Conservation (phyloP, 768 basidiomycete species). For the Naematelia aurantialba region DNA sequence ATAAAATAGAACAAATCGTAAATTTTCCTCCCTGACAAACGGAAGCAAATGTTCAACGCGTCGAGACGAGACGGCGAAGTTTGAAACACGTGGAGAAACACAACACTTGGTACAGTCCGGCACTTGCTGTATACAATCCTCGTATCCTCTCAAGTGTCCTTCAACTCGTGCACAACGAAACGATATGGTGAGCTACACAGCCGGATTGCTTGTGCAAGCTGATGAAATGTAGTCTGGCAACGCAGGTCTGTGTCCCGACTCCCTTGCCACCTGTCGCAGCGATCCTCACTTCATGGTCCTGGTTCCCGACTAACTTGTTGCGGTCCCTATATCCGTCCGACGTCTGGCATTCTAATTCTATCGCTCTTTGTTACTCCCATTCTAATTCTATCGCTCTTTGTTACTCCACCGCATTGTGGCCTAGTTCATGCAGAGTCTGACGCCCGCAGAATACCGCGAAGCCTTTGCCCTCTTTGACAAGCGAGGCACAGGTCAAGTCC, state of each 20-base stretch:
- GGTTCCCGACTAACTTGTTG: no score
- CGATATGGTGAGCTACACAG: background rate
- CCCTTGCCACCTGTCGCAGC: background rate
- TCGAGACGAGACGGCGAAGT: background rate
- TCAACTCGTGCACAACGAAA: background rate
- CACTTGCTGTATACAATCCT: no score
- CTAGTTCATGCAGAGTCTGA: no score
- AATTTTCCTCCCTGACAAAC: background rate
- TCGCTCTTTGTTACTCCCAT: background rate
- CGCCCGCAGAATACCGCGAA: constrained; percentile 91
- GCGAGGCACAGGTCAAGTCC: constrained; percentile 84
- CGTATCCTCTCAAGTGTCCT: background rate
- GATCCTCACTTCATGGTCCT: no score
- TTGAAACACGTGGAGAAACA: background rate
- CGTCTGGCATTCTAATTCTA: no score
- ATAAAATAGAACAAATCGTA: background rate
- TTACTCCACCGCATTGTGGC: no score
- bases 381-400: no score
- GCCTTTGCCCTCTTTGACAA: constrained; percentile 99
- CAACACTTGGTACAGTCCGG: no score
- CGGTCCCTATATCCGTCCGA: no score
- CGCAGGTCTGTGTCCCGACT: background rate
- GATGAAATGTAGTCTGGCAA: background rate
- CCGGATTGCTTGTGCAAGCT: no score
- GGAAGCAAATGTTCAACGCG: background rate